A percentile compares a stretch with the other conserved stretches of the same genome.
phyloP scores from a whole-genome alignment of 164 flowering plant genomes.

The Dillenia suffruticosa region DNA sequence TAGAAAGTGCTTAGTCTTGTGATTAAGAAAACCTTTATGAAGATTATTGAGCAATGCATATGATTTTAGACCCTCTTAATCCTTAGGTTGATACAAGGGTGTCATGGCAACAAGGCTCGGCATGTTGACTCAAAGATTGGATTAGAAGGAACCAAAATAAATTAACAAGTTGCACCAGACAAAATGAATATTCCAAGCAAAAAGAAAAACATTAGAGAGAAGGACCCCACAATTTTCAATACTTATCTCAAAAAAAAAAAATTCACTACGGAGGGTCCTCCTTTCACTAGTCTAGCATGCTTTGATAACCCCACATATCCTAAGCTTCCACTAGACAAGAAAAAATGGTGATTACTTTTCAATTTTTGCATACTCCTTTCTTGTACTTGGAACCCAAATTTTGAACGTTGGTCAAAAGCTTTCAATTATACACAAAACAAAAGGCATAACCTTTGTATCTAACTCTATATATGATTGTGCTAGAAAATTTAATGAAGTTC shows the following conservation, averaged over 20 bases:
- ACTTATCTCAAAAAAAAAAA: conserved; percentile 11
- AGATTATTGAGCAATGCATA: no score
- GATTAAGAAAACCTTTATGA: no score
- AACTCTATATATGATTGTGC: no score
- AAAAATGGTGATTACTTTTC: conserved; percentile 35
- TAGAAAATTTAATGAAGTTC: no score
- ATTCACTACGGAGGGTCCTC: conserved; percentile 19
- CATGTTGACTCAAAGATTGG: conserved; percentile 28
- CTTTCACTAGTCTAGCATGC: conserved; percentile 12
- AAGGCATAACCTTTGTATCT: conserved; percentile 5
- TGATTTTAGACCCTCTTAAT: no score
- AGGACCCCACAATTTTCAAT: conserved; percentile 21
- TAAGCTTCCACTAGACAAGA: conserved; percentile 18
- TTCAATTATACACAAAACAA: conserved; percentile 15
- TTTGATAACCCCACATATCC: conserved; percentile 19
- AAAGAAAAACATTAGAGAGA: conserved; percentile 16
- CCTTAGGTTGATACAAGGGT: no score
- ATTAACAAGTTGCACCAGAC: conserved; percentile 27
- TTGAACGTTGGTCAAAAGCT: conserved; percentile 1
- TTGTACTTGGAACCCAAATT: conserved; percentile 25
- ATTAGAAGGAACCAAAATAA: conserved; percentile 38
- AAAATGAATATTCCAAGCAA: conserved; percentile 48
- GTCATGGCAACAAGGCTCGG: neutral
- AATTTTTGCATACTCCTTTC: conserved; percentile 45
- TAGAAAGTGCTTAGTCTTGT: no score